Base-by-base conservation (phyloP, 73 alveolate genomes). In the Paramecium sonneborni region DNA sequence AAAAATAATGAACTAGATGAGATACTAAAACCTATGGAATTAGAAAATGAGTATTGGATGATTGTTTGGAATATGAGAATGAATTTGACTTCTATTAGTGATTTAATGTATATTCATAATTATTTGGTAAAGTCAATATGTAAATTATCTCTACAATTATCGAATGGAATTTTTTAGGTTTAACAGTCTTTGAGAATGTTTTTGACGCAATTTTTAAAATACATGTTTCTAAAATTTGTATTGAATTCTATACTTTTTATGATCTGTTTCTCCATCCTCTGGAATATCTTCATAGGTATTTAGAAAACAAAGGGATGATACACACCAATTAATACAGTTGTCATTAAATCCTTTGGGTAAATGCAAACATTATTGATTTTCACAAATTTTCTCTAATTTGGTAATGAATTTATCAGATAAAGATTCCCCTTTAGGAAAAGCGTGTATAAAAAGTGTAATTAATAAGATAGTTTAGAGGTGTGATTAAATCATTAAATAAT, bases 251-350 rank as follows among this genome's bases (percentile, higher is more conserved):
- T 70, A 35, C 57, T 32, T 70, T 70, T 35, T 70, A 4, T 14
- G n/a, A 15, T 70, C 86, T 32, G 37, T 32, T 70, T 70, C 86
- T 68, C 85, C 85, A 7, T 68, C 85, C 23, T 68, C 85, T 68
- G 24, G 24, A 6, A 56, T 56, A 10, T 9, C 6, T 18, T 18
- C 12, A 68, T 20, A 23, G 8, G 20, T 23, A 10, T 68, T 18
- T 68, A 6, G 21, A 68, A 20, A 68, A 24, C 85, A 68, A 9
- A 23, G 12, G 6, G 85, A 28, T 5, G 85, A 68, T 23, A 68
- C 39, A 24, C 85, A 68, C 18, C 24, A 68, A 68, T 68, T 68
- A 6, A 68, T 28, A 24, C 85, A 68, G 23, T 68, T 68, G 7
- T 68, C 41, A 68, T 68, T 68, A 23, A 68, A 23, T 7, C 85